Evolutionary conservation across 225 moss, liverwort and hornwort genomes (phyloP).

Genomic region (Polytrichum formosum): DNA sequence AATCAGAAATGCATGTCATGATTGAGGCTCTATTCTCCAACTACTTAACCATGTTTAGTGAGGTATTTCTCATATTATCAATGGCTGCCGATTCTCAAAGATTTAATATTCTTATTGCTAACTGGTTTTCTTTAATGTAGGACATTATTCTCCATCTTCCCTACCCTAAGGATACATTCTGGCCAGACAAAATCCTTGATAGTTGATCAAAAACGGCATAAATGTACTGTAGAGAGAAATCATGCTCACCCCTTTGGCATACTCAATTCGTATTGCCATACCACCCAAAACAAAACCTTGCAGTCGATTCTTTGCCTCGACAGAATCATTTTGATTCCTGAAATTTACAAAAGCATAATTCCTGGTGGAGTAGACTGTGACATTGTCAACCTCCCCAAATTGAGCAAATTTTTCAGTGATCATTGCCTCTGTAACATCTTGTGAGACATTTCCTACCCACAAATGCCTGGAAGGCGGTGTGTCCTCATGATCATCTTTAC

Average conservation of each 20-base stretch:
- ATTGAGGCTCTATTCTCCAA: conserved; percentile 1
- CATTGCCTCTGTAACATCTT: conserved; percentile 53
- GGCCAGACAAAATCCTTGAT: too few relatives aligned
- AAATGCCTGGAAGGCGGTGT: conserved; percentile 62
- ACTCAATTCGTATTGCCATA: conserved; percentile 71
- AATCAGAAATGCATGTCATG: conserved; percentile 27
- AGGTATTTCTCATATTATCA: neutral
- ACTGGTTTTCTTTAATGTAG: too few relatives aligned
- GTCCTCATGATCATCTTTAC: conserved; percentile 48
- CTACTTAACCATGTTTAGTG: neutral
- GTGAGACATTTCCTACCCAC: conserved; percentile 72
- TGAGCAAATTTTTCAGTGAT: conserved; percentile 59
- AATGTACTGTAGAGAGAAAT: too few relatives aligned
- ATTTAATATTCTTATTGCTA: neutral
- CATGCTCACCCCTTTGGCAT: conserved; percentile 59
- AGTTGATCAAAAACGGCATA: too few relatives aligned
- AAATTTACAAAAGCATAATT: conserved; percentile 77
- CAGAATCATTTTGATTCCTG: conserved; percentile 49
- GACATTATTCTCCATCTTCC: too few relatives aligned
- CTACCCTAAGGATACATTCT: too few relatives aligned
- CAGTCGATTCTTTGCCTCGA: conserved; percentile 60
- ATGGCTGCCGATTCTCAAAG: neutral
- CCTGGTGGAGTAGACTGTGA: conserved; percentile 63
- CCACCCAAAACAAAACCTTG: conserved; percentile 61
- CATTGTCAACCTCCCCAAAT: conserved; percentile 63